Conservation (phyloP, 805 yeast genomes). For the Debaryomyces tyrocola region DNA sequence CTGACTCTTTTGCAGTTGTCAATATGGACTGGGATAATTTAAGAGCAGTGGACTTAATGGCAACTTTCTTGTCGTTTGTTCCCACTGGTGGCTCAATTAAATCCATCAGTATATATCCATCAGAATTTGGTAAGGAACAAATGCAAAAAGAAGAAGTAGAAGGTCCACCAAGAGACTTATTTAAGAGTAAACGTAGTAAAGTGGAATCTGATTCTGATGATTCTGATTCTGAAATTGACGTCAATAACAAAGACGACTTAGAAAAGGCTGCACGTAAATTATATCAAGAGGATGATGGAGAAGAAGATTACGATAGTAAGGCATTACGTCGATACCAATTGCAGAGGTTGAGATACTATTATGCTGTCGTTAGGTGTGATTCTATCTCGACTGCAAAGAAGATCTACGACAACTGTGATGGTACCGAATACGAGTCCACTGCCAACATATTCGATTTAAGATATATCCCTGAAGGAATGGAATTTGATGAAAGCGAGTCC, state of each 20-base stretch:
- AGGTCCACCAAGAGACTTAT: slow-evolving; percentile 90
- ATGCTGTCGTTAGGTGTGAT: slow-evolving; percentile 88
- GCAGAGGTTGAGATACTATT: slow-evolving; percentile 88
- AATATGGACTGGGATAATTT: slow-evolving; percentile 97
- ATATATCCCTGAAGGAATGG: slow-evolving; percentile 91
- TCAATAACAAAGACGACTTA: slow-evolving; percentile 45
- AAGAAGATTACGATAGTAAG: slow-evolving; percentile 79
- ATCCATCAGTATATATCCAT: slow-evolving; percentile 75
- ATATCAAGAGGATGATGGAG: slow-evolving; percentile 79
- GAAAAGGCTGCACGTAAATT: slow-evolving; percentile 69
- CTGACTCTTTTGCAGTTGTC: slow-evolving; percentile 82
- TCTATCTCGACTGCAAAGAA: slow-evolving; percentile 64
- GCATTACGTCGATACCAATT: slow-evolving; percentile 87
- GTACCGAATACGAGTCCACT: slow-evolving; percentile 92
- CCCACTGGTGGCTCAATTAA: slow-evolving; percentile 71
- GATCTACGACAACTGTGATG: slow-evolving; percentile 87
- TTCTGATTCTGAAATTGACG: slow-evolving; percentile 41
- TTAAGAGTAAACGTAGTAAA: slow-evolving; percentile 44
- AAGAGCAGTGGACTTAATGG: slow-evolving; percentile 83
- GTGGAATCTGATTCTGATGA: slow-evolving; percentile 34
- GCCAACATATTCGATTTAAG: slow-evolving; percentile 92
- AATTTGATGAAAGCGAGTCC: slow-evolving; percentile 70
- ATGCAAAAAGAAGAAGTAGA: slow-evolving; percentile 86
- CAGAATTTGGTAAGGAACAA: slow-evolving; percentile 90
- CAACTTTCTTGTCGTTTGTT: slow-evolving; percentile 82